Percentiles rank a stretch among this genome's conserved stretches.
Conservation (phyloP, 106 monocot genomes). For the Dioscorea zingiberensis region DNA sequence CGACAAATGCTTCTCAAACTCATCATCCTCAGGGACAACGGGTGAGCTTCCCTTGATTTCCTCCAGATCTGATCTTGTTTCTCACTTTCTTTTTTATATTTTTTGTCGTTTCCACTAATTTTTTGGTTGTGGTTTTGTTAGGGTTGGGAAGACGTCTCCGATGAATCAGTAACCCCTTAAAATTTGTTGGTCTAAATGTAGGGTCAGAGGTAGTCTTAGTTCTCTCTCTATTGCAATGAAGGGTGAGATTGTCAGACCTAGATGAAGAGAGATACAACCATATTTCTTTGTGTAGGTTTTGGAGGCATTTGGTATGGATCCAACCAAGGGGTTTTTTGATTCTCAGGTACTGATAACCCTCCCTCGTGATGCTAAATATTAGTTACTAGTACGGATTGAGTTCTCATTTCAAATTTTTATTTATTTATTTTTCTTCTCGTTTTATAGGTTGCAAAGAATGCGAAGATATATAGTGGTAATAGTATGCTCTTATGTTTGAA, state of each 20-base stretch:
- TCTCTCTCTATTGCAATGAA: too few species aligned
- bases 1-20: slow-evolving; percentile 94
- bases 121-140: neutral
- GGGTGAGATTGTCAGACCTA: too few species aligned
- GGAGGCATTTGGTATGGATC: slow-evolving; percentile 86
- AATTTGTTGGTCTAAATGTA: too few species aligned
- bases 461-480: slow-evolving; percentile 66
- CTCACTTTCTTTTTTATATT: neutral
- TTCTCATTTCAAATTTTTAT: neutral
- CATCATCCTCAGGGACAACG: slow-evolving; percentile 97
- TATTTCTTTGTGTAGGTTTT: slow-evolving; percentile 49
- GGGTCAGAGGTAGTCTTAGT: too few species aligned
- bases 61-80: neutral
- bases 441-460: slow-evolving; percentile 65
- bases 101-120: neutral
- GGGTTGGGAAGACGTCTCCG: slow-evolving; percentile 39
- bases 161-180: slow-evolving; percentile 32
- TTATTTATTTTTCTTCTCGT: neutral
- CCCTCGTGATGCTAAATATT: neutral
- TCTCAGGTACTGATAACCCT: slow-evolving; percentile 42
- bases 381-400: neutral
- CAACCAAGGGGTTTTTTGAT: slow-evolving; percentile 71
- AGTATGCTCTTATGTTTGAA: slow-evolving; percentile 28
- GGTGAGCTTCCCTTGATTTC: slow-evolving; percentile 30
- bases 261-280: too few species aligned